A percentile compares a stretch with the other conserved stretches of the same genome.
phyloP scores from a whole-genome alignment of 345 rosid species.

The Acer yangbiense region DNA sequence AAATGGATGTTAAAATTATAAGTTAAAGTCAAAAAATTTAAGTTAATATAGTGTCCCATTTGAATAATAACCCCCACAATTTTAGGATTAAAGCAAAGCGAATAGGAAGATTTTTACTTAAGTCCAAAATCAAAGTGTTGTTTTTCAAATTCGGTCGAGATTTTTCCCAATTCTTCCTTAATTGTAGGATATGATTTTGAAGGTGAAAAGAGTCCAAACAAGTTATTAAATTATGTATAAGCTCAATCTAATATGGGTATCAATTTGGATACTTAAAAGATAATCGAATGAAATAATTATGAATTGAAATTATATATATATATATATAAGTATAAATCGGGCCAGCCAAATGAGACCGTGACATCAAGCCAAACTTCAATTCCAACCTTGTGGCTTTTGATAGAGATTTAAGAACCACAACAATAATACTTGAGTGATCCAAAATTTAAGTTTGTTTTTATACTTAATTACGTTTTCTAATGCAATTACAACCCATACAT shows the following conservation, averaged over 20 bases:
- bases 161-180: too few species aligned
- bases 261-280: not conserved
- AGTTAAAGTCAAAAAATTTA: too few species aligned
- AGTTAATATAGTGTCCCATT: too few species aligned
- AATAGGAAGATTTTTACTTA: too few species aligned
- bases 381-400: not conserved
- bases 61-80: too few species aligned
- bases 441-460: not conserved
- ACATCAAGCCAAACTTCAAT: slow-evolving; percentile 6
- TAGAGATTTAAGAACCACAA: not conserved
- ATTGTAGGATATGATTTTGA: too few species aligned
- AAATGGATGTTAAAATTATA: too few species aligned
- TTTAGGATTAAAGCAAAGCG: too few species aligned
- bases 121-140: too few species aligned
- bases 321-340: not conserved
- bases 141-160: too few species aligned
- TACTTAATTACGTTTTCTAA: not conserved
- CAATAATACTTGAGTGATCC: not conserved
- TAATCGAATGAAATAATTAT: not conserved
- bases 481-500: not conserved
- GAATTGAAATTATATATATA: not conserved
- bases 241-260: not conserved
- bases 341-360: not conserved
- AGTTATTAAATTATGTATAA: too few species aligned
- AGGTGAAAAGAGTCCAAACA: too few species aligned